Base-by-base conservation (phyloP, 352 stramenopile species). In the Phytopythium kandeliae region DNA sequence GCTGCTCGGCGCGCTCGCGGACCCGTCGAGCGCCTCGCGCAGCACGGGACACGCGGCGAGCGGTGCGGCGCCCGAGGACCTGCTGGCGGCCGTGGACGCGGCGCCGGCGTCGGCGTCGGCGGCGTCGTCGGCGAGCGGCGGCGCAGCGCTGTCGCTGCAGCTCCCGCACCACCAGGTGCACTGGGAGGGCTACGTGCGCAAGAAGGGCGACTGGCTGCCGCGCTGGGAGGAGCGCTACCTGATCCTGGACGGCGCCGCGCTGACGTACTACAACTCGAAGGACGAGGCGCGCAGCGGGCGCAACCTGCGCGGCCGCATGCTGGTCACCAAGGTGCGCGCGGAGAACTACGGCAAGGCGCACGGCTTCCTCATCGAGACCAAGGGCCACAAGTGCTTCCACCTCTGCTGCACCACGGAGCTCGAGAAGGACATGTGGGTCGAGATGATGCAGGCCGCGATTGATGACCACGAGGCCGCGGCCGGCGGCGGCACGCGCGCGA, bases 361-460 rank as follows among this genome's bases (percentile, higher is more conserved):
- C 51, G 85, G 85, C 4, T 95, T 95, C 48, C 61, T 93, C 26
- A 77, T 95, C 26, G 82, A 95, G 63, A 95, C 82, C n/a, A 76
- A 85, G 51, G 78, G 82, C 21, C 85, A 95, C 70, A 95, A 95
- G 57, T 75, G 86, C 48, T 95, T 95, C 57, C 85, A 95, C 50
- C 51, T 95, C 33, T 95, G 85, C 62, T 95, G 85, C 59, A 59
- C 82, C 8, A 92, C 82, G 9, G 85, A 93, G 55, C 60, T 95
- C 25, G 85, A 95, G 60, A 95, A 95, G 50, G 85, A 95, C 49
- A 95, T 93, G 85, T 95, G 85, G 85, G 74, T 95, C 47, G 85
- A 95, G 60, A 95, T 95, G 85, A 95, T 95, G 85, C 80, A 92
- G 54, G 82, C 85, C 10, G 85, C 85, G 12, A 89, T 95, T 58